Conservation (phyloP, 768 basidiomycete genomes). For the Agaricus sinodeliciosus region DNA sequence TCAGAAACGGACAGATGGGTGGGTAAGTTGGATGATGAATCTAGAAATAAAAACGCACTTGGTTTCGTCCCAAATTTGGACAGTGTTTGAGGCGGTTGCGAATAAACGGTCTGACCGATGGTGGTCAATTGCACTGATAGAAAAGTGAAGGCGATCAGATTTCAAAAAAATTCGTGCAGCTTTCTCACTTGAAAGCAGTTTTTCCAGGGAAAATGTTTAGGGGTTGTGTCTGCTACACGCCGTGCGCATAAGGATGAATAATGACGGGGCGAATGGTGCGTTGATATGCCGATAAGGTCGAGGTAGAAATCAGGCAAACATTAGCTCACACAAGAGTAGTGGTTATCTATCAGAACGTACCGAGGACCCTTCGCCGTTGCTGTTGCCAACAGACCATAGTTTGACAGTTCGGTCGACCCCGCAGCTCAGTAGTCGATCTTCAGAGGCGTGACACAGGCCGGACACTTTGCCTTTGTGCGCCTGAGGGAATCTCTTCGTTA, state of each 20-base stretch:
- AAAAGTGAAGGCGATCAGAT: background rate
- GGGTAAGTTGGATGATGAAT: background rate
- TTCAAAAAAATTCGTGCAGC: no score
- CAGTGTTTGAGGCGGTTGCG: constrained; percentile 87
- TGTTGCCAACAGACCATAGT: constrained; percentile 55
- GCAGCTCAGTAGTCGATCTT: constrained; percentile 62
- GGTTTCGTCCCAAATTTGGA: constrained; percentile 98
- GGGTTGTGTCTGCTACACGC: constrained; percentile 34
- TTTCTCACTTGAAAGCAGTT: constrained; percentile 79
- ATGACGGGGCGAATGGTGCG: no score
- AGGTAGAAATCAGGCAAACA: no score
- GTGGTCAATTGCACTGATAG: constrained; percentile 81
- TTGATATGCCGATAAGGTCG: no score
- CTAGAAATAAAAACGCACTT: constrained; percentile 45
- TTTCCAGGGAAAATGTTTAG: constrained; percentile 79
- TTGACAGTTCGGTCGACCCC: constrained; percentile 81
- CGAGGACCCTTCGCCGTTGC: constrained; percentile 17
- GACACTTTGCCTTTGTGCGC: constrained; percentile 86
- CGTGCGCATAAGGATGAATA: background rate
- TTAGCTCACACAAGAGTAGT: constrained; percentile 7
- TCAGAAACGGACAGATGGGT: background rate
- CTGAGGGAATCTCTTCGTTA: constrained; percentile 48
- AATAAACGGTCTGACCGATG: constrained; percentile 86
- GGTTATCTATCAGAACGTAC: constrained; percentile 18
- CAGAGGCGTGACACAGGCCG: constrained; percentile 63